These are phyloP conservation scores for Arthrinium puccinioides DNA, from an alignment of 2,329 filamentous ascomycete genomes.

Conservation along the genomic window DNA sequence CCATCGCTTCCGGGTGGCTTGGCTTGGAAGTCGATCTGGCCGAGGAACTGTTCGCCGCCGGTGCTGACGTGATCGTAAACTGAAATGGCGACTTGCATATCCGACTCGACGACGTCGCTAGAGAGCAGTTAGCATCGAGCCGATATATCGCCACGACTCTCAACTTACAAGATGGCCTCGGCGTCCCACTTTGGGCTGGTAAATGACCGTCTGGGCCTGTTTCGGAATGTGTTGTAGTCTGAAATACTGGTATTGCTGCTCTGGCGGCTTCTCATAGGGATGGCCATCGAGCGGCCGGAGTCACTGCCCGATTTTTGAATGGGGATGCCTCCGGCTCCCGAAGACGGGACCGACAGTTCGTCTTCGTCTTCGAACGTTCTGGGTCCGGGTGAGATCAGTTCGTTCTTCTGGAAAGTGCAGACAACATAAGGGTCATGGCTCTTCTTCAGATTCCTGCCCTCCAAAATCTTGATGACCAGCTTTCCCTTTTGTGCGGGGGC, in stretches of 20 bases:
- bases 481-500: constrained; percentile 75
- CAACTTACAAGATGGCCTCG: constrained; percentile 82
- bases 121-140: constrained; percentile 6
- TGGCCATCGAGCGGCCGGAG: constrained; percentile 79
- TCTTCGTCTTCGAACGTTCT: constrained; percentile 55
- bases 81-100: constrained; percentile 86
- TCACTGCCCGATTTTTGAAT: constrained; percentile 71
- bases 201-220: constrained; percentile 50
- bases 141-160: not conserved
- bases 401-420: constrained; percentile 92
- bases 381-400: constrained; percentile 87
- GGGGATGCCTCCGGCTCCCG: constrained; percentile 47
- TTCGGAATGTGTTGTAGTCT: constrained; percentile 55
- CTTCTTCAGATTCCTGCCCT: constrained; percentile 74
- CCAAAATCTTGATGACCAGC: constrained; percentile 79
- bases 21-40: constrained; percentile 76
- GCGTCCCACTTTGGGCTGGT: constrained; percentile 94
- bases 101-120: constrained; percentile 88
- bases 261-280: constrained; percentile 93
- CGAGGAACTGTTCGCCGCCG: constrained; percentile 76
- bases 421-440: constrained; percentile 91
- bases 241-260: constrained; percentile 87
- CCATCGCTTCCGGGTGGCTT: constrained; percentile 58
- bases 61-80: constrained; percentile 79
- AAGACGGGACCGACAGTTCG: constrained; percentile 41